phyloP scores from a whole-genome alignment of 2,329 filamentous ascomycete genomes.

The Cladosporium halotolerans region DNA sequence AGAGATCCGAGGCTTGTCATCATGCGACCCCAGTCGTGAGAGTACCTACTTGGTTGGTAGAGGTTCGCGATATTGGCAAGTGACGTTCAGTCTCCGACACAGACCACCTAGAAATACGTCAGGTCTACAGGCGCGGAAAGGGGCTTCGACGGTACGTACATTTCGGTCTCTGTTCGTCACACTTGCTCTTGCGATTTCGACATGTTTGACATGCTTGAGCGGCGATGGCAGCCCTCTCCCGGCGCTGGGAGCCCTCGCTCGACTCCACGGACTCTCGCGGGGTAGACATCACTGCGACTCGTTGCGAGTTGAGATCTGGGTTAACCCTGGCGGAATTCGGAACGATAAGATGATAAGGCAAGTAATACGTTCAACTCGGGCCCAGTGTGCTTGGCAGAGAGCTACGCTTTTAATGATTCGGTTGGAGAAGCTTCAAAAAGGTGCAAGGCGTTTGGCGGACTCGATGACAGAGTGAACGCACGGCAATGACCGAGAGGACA shows the following conservation, averaged over 20 bases:
- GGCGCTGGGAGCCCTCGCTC: conserved; percentile 9
- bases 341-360: no score
- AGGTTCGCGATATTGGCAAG: conserved; percentile 56
- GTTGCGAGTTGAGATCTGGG: no score
- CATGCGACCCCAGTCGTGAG: background rate
- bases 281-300: background rate
- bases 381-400: background rate
- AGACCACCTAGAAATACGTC: conserved; percentile 35
- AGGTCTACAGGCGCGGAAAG: no score
- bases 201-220: conserved; percentile 11
- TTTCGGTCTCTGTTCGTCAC: conserved; percentile 57
- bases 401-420: background rate
- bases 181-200: conserved; percentile 51
- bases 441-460: background rate
- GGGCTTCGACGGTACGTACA: no score
- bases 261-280: conserved; percentile 6
- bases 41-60: conserved; percentile 55
- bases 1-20: background rate
- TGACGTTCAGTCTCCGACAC: conserved; percentile 52
- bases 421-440: background rate
- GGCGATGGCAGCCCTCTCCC: conserved; percentile 9
- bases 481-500: no score
- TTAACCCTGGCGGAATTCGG: no score
- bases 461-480: background rate
- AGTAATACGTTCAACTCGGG: background rate